Evolutionary conservation across 2,329 filamentous ascomycete species (phyloP).

Genomic region (Paraphaeosphaeria minitans): DNA sequence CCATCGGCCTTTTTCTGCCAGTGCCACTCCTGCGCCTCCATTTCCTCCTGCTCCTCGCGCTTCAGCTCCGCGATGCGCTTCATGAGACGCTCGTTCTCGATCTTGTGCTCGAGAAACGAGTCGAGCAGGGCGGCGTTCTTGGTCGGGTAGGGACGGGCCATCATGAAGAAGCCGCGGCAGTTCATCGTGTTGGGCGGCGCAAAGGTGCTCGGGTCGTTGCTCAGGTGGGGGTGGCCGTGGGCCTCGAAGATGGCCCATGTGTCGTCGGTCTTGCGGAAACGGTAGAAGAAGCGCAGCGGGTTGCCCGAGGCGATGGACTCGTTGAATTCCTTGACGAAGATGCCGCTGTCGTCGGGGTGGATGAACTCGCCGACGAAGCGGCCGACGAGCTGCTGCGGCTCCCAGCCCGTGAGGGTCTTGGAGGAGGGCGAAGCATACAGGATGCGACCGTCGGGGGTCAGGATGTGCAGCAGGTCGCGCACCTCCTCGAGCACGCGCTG

Average conservation of each 20-base stretch:
- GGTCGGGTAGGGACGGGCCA: constrained; percentile 86
- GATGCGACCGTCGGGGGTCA: constrained; percentile 82
- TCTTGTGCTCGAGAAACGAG: constrained; percentile 94
- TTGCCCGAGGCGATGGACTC: constrained; percentile 85
- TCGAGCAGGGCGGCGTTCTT: constrained; percentile 85
- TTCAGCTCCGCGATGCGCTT: constrained; percentile 85
- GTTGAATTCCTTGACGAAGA: constrained; percentile 87
- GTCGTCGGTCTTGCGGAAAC: constrained; percentile 76
- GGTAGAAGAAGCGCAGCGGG: constrained; percentile 81
- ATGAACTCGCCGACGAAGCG: constrained; percentile 80
- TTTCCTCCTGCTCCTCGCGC: constrained; percentile 82
- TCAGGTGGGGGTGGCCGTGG: constrained; percentile 90
- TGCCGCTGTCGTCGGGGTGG: constrained; percentile 81
- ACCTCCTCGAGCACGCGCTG: constrained; percentile 88
- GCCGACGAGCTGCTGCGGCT: constrained; percentile 71
- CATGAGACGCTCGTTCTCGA: constrained; percentile 87
- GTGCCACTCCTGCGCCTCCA: constrained; percentile 65
- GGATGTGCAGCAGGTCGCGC: constrained; percentile 84
- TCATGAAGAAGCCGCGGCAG: constrained; percentile 91
- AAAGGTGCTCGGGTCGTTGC: constrained; percentile 67
- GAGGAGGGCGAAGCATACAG: constrained; percentile 85
- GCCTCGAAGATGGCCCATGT: constrained; percentile 83
- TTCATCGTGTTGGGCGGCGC: constrained; percentile 64
- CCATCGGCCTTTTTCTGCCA: constrained; percentile 65
- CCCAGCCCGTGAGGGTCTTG: constrained; percentile 75